phyloP scores from a whole-genome alignment of 495 filamentous ascomycete species.

The Aspergillus mulundensis region DNA sequence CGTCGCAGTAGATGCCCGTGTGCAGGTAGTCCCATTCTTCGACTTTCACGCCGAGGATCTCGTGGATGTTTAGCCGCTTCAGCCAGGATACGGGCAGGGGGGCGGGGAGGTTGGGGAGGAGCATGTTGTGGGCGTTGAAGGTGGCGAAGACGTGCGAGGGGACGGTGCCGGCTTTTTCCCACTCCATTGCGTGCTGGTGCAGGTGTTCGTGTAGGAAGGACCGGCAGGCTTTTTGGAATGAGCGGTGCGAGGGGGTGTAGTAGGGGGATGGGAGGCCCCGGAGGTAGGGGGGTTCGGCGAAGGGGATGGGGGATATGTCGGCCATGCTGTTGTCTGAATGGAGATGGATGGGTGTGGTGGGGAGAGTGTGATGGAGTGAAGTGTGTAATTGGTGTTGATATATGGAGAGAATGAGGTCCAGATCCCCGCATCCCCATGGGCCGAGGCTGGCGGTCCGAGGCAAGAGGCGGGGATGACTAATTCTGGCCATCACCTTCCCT shows the following conservation, averaged over 20 bases:
- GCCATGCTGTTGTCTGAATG: slow-evolving; percentile 24
- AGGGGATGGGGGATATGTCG: slow-evolving; percentile 50
- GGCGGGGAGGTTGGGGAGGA: slow-evolving; percentile 60
- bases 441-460: slow-evolving; percentile 12
- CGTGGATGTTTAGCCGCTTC: slow-evolving; percentile 58
- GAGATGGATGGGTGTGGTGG: too few relatives aligned
- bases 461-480: background rate
- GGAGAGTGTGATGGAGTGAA: too few relatives aligned
- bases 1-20: slow-evolving; percentile 63
- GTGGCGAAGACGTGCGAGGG: slow-evolving; percentile 57
- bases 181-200: slow-evolving; percentile 57
- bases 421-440: slow-evolving; percentile 2
- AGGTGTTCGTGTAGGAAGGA: slow-evolving; percentile 60
- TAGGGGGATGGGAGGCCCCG: slow-evolving; percentile 66
- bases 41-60: slow-evolving; percentile 64
- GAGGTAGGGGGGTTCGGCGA: slow-evolving; percentile 71
- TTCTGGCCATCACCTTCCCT: background rate
- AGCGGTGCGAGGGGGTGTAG: slow-evolving; percentile 55
- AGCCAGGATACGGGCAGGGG: slow-evolving; percentile 66
- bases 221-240: slow-evolving; percentile 65
- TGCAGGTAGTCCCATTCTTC: slow-evolving; percentile 75
- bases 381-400: too few relatives aligned
- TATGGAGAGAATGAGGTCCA: too few relatives aligned
- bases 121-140: slow-evolving; percentile 60
- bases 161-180: slow-evolving; percentile 58